A percentile compares a stretch with the other conserved stretches of the same genome.
Evolutionary conservation across 2,329 filamentous ascomycete species (phyloP).

Genomic region (Cercospora zeae-maydis): DNA sequence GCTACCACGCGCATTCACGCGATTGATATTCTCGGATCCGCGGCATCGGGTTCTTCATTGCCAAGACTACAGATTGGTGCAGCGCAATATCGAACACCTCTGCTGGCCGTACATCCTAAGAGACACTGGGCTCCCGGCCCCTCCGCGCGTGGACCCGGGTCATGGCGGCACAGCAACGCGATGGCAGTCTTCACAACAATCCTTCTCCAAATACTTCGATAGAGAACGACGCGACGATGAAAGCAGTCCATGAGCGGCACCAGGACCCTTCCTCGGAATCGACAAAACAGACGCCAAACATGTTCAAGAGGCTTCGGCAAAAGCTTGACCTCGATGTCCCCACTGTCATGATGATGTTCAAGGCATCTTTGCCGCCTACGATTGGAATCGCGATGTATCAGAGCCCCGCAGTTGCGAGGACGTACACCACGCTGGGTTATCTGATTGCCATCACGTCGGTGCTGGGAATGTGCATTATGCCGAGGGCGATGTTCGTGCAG

Average conservation of each 20-base stretch:
- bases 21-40: neutral
- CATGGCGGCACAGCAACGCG: neutral
- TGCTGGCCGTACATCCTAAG: neutral
- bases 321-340: slow-evolving; percentile 33
- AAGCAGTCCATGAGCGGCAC: neutral
- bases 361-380: slow-evolving; percentile 36
- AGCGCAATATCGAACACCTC: neutral
- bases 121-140: neutral
- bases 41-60: neutral
- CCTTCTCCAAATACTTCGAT: neutral
- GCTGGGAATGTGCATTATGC: slow-evolving; percentile 62
- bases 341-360: slow-evolving; percentile 35
- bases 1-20: neutral
- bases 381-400: slow-evolving; percentile 43
- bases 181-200: neutral
- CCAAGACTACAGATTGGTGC: neutral
- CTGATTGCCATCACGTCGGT: slow-evolving; percentile 64
- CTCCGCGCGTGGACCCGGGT: neutral
- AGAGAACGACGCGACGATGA: neutral
- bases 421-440: slow-evolving; percentile 58
- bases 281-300: slow-evolving; percentile 25
- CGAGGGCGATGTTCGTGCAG: slow-evolving; percentile 68
- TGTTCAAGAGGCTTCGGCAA: slow-evolving; percentile 29
- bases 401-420: slow-evolving; percentile 45
- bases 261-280: neutral